Evolutionary conservation across 495 filamentous ascomycete species (phyloP).

Genomic region (Penicillium angulare): DNA sequence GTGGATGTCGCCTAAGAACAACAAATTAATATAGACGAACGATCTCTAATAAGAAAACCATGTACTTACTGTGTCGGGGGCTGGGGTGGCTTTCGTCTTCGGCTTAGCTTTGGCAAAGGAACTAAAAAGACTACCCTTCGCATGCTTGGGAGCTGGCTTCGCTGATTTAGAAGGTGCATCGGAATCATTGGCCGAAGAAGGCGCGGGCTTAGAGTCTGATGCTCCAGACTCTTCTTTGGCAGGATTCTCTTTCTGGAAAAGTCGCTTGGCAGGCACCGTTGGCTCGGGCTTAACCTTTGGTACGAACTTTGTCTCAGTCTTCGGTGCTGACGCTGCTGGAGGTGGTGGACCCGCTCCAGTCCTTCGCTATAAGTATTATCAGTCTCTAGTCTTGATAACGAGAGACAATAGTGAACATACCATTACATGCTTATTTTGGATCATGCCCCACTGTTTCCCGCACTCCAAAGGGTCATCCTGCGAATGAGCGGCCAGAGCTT

Average conservation of each 20-base stretch:
- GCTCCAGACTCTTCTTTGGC: constrained; percentile 29
- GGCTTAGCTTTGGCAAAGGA: constrained; percentile 81
- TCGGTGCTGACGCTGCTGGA: constrained; percentile 18
- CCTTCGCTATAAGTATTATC: constrained; percentile 42
- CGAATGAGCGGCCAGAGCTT: constrained; percentile 50
- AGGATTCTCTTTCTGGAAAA: constrained; percentile 23
- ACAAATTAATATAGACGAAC: constrained; percentile 3
- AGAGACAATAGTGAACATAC: constrained; percentile 20
- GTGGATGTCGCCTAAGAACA: constrained; percentile 23
- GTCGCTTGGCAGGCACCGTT: constrained; percentile 34
- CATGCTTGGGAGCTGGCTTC: constrained; percentile 54
- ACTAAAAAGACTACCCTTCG: constrained; percentile 69
- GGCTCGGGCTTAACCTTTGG: constrained; percentile 23
- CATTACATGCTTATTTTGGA: constrained; percentile 64
- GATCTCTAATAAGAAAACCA: not conserved
- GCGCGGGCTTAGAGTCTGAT: constrained; percentile 29
- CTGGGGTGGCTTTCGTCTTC: constrained; percentile 50
- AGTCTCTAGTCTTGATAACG: constrained; percentile 1
- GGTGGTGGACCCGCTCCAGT: constrained; percentile 37
- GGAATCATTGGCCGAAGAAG: constrained; percentile 20
- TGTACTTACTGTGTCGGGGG: constrained; percentile 25
- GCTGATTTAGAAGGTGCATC: constrained; percentile 33
- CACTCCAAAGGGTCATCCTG: constrained; percentile 62
- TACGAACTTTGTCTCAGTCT: constrained; percentile 9
- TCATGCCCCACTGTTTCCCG: constrained; percentile 64